Conservation (phyloP, 257 asterid species). For the Solanum pinnatisectum region DNA sequence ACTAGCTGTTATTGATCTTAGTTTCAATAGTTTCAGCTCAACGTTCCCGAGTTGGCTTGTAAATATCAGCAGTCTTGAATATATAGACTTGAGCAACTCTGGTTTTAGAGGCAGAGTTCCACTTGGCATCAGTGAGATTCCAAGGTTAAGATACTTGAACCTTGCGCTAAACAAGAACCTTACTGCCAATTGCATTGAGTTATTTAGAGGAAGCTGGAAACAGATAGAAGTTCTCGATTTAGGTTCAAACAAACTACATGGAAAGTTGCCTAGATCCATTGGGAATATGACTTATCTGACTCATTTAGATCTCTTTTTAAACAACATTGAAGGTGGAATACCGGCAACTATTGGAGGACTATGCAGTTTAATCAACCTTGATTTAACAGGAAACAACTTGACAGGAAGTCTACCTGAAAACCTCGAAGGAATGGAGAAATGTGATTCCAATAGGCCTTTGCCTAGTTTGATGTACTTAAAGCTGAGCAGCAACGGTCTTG, state of each 20-base stretch:
- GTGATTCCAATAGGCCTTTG: conserved; percentile 12
- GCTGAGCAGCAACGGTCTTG: conserved; percentile 19
- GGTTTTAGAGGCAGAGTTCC: conserved; percentile 37
- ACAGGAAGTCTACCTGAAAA: conserved; percentile 25
- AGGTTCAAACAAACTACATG: conserved; percentile 21
- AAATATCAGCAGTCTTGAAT: conserved; percentile 34
- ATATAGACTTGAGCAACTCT: conserved; percentile 22
- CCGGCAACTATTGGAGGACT: conserved; percentile 32
- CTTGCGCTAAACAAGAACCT: conserved; percentile 29
- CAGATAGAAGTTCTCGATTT: conserved; percentile 21
- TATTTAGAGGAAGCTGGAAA: conserved; percentile 30
- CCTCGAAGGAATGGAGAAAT: conserved; percentile 22
- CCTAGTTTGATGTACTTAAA: conserved; percentile 10
- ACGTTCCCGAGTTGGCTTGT: conserved; percentile 38
- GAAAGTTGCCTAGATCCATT: conserved; percentile 25
- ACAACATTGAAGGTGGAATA: conserved; percentile 33
- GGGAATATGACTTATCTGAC: conserved; percentile 29
- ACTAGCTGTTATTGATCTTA: conserved; percentile 37
- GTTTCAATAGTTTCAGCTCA: conserved; percentile 24
- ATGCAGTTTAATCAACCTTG: conserved; percentile 20
- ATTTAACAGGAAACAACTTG: conserved; percentile 24
- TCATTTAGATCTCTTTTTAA: conserved; percentile 10
- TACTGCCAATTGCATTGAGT: conserved; percentile 14
- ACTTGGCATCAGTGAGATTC: conserved; percentile 25
- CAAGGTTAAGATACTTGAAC: conserved; percentile 19